Percentiles rank a stretch among this genome's conserved stretches.
These are phyloP conservation scores for Aspergillus sparsus DNA, from an alignment of 495 filamentous ascomycete species.

Conservation along the genomic window DNA sequence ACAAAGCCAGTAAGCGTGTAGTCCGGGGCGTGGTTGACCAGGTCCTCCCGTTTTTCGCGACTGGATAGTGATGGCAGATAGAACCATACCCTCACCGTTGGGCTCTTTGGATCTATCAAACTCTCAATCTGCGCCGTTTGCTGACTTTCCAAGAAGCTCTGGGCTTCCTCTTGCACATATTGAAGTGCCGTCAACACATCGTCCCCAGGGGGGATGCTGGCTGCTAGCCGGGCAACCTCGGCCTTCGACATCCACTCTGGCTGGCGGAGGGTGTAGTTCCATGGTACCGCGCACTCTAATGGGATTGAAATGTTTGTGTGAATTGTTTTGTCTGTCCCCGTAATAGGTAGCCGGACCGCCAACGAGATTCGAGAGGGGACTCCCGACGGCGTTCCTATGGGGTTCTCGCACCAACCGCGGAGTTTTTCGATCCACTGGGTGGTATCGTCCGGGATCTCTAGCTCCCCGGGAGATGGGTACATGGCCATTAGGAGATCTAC, in stretches of 20 bases:
- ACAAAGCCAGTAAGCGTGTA: constrained; percentile 44
- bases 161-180: constrained; percentile 33
- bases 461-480: constrained; percentile 38
- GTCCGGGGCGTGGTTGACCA: constrained; percentile 39
- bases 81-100: constrained; percentile 43
- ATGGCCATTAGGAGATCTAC: constrained; percentile 41
- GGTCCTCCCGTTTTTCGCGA: constrained; percentile 39
- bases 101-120: background rate
- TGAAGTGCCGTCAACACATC: constrained; percentile 40
- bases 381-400: constrained; percentile 10
- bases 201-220: constrained; percentile 29
- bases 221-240: constrained; percentile 31
- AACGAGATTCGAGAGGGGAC: constrained; percentile 33
- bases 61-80: constrained; percentile 46
- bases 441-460: constrained; percentile 39
- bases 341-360: constrained; percentile 31
- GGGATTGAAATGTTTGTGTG: constrained; percentile 42
- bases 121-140: constrained; percentile 9
- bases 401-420: constrained; percentile 35
- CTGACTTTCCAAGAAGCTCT: constrained; percentile 31
- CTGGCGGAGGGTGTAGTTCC: constrained; percentile 39
- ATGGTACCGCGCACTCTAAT: constrained; percentile 27
- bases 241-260: constrained; percentile 48
- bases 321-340: constrained; percentile 30
- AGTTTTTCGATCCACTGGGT: constrained; percentile 35